phyloP scores from a whole-genome alignment of 2,329 filamentous ascomycete species.

The Cyanodermella asteris region DNA sequence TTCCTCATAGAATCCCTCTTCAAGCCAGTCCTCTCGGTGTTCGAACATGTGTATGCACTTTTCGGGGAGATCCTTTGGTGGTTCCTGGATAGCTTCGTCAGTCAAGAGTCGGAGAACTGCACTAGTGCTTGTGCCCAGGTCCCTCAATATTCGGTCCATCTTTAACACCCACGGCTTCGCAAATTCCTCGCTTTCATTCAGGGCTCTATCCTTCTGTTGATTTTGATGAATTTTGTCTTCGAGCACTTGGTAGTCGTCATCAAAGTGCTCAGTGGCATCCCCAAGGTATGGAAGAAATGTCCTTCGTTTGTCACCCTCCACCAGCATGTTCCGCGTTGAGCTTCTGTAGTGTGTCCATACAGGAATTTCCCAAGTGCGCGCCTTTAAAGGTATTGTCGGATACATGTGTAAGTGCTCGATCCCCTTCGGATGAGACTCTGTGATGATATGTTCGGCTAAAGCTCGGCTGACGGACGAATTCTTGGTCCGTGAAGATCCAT shows the following conservation, averaged over 20 bases:
- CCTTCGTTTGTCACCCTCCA: background rate
- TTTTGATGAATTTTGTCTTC: background rate
- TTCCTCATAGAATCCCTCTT: background rate
- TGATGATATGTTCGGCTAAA: too few relatives aligned
- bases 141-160: background rate
- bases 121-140: background rate
- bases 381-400: too few relatives aligned
- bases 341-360: background rate
- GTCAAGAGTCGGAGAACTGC: background rate
- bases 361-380: too few relatives aligned
- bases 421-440: too few relatives aligned
- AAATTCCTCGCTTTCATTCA: background rate
- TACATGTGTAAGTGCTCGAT: too few relatives aligned
- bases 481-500: too few relatives aligned
- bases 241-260: background rate
- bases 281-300: conserved; percentile 1
- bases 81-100: background rate
- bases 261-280: background rate
- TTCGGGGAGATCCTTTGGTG: background rate
- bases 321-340: background rate
- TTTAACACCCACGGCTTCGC: background rate
- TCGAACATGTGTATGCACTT: background rate
- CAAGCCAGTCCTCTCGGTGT: background rate
- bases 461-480: too few relatives aligned
- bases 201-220: background rate